Evolutionary conservation across 176 grass and related monocot species (phyloP).

Genomic region (Musa schizocarpa): DNA sequence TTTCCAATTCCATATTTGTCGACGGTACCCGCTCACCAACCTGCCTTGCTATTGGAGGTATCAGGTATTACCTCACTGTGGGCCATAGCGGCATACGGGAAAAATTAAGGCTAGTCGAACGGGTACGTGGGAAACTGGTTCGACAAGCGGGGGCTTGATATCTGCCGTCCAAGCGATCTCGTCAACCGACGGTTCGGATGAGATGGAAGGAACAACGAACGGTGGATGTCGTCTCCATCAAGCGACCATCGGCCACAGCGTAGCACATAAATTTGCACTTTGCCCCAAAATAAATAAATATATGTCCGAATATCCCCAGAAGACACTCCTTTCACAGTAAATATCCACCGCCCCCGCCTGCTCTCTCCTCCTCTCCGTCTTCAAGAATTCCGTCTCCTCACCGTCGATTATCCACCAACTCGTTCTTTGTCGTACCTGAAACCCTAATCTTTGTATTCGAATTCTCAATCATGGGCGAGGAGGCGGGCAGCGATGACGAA

Average conservation of each 20-base stretch:
- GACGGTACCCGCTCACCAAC: accelerated
- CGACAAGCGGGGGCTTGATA: not conserved
- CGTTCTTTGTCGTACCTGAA: not conserved
- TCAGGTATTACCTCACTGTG: not conserved
- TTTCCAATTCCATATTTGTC: not conserved
- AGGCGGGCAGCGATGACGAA: not conserved
- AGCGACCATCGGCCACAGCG: not conserved
- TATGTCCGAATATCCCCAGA: not conserved
- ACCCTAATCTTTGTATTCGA: not conserved
- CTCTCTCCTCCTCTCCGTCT: not conserved
- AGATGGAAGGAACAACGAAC: not conserved
- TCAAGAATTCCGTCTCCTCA: not conserved
- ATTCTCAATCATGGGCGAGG: conserved; percentile 1
- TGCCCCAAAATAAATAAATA: not conserved
- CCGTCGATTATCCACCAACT: not conserved
- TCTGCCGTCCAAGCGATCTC: not conserved
- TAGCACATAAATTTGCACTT: not conserved
- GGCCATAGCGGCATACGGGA: no score
- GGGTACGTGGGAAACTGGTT: not conserved
- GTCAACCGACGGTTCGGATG: not conserved
- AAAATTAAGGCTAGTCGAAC: not conserved
- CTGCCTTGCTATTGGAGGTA: not conserved
- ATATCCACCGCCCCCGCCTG: not conserved
- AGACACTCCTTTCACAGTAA: not conserved
- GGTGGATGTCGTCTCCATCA: not conserved